Evolutionary conservation across 257 asterid species (phyloP).

Genomic region (Solanum chilense): DNA sequence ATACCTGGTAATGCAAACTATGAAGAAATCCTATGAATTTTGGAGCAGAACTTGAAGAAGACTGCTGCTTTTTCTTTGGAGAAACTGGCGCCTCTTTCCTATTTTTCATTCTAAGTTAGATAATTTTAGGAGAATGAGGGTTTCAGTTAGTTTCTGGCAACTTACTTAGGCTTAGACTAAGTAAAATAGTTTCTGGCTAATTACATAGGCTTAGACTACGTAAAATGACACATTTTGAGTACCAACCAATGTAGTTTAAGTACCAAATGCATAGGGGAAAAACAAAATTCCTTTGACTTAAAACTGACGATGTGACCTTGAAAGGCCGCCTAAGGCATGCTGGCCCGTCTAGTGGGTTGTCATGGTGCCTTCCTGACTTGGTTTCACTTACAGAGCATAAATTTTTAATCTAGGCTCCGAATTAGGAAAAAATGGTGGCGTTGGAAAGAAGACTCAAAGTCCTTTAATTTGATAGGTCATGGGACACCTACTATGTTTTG

Average conservation of each 20-base stretch:
- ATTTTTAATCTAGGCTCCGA: fast-evolving
- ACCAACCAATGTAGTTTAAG: neutral
- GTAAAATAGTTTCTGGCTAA: neutral
- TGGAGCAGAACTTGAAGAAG: neutral
- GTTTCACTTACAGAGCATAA: neutral
- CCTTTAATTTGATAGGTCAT: neutral
- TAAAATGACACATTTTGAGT: neutral
- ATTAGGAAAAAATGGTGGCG: neutral
- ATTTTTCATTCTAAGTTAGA: neutral
- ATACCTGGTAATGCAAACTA: neutral
- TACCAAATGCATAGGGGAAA: neutral
- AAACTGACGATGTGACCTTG: neutral
- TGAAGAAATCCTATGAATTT: neutral
- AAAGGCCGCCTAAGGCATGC: neutral
- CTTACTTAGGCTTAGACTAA: neutral
- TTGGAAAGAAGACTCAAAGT: neutral
- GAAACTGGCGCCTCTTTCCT: neutral
- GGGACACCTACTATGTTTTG: neutral
- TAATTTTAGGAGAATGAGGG: neutral
- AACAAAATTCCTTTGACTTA: neutral
- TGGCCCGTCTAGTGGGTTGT: neutral
- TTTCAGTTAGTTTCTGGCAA: neutral
- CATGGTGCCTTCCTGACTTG: fast-evolving
- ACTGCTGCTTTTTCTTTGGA: neutral
- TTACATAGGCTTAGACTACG: neutral